phyloP scores from a whole-genome alignment of 2,329 filamentous ascomycete genomes.

The Fusarium pseudonygamai region DNA sequence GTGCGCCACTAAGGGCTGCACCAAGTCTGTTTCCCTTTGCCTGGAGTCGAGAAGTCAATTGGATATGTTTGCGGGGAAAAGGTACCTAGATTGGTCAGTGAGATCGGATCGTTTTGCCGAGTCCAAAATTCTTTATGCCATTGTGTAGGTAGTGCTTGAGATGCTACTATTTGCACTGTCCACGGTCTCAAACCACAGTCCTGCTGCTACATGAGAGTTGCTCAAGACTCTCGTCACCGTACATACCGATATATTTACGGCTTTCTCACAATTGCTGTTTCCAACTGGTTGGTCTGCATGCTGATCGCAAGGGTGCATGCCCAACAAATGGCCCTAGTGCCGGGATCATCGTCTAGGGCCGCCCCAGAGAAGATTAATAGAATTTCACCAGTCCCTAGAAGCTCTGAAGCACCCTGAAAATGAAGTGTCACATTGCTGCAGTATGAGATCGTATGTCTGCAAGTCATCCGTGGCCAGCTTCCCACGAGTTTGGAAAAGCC shows the following conservation, averaged over 20 bases:
- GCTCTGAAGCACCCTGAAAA: slow-evolving; percentile 8
- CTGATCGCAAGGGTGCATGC: slow-evolving; percentile 32
- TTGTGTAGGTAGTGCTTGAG: slow-evolving; percentile 10
- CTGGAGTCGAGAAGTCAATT: slow-evolving; percentile 15
- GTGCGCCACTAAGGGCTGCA: slow-evolving; percentile 41
- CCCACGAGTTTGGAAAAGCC: slow-evolving; percentile 34
- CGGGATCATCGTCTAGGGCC: slow-evolving; percentile 29
- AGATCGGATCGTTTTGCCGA: slow-evolving; percentile 38
- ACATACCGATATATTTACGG: not conserved
- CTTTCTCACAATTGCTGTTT: slow-evolving; percentile 26
- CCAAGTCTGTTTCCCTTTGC: slow-evolving; percentile 19
- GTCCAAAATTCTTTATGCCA: slow-evolving; percentile 26
- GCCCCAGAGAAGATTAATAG: slow-evolving; percentile 7
- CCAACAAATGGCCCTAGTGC: slow-evolving; percentile 30
- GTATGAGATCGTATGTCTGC: slow-evolving; percentile 38
- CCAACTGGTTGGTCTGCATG: slow-evolving; percentile 29
- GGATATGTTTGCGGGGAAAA: slow-evolving; percentile 37
- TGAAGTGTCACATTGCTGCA: slow-evolving; percentile 35
- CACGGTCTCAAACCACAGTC: slow-evolving; percentile 20
- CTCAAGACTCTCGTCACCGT: slow-evolving; percentile 24
- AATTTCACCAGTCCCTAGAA: slow-evolving; percentile 1
- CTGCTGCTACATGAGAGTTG: slow-evolving; percentile 21
- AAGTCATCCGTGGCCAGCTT: slow-evolving; percentile 36
- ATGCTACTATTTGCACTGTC: not conserved
- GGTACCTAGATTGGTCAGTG: slow-evolving; percentile 28